These are phyloP conservation scores for Craterostigma plantagineum DNA, from an alignment of 257 asterid genomes.

Conservation along the genomic window DNA sequence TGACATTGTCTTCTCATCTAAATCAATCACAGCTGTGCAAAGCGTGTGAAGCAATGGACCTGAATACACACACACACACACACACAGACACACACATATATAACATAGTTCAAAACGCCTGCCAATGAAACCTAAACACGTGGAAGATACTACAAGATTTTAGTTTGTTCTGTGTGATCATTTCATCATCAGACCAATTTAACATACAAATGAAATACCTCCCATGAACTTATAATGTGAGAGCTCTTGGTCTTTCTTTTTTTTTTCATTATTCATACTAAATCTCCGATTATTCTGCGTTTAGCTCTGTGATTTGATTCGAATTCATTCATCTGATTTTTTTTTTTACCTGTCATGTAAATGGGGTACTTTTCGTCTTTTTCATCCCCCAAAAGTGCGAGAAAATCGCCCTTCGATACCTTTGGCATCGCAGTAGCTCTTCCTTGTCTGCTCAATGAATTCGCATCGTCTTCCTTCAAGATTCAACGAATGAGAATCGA, in stretches of 20 bases:
- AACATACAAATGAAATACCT: not conserved
- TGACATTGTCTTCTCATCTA: slow-evolving; percentile 22
- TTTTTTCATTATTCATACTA: too few relatives aligned
- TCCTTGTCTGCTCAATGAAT: slow-evolving; percentile 49
- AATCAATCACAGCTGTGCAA: slow-evolving; percentile 26
- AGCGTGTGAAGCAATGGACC: slow-evolving; percentile 53
- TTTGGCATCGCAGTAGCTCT: slow-evolving; percentile 50
- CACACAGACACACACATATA: too few relatives aligned
- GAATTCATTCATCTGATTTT: not conserved
- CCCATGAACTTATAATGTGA: too few relatives aligned
- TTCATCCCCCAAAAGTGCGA: slow-evolving; percentile 50
- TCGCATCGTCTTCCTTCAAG: slow-evolving; percentile 49
- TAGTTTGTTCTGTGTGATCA: too few relatives aligned
- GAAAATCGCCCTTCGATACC: slow-evolving; percentile 36
- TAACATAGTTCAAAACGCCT: too few relatives aligned
- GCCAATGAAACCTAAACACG: too few relatives aligned
- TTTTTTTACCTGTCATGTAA: slow-evolving; percentile 51
- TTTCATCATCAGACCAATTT: too few relatives aligned
- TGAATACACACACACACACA: too few relatives aligned
- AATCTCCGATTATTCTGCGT: too few relatives aligned
- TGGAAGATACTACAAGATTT: too few relatives aligned
- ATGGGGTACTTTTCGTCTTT: slow-evolving; percentile 40
- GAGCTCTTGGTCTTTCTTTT: too few relatives aligned
- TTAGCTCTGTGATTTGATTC: not conserved
- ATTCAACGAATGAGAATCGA: slow-evolving; percentile 1